Conservation (phyloP, 2,329 filamentous ascomycete genomes). For the Elsinoe necatrix region DNA sequence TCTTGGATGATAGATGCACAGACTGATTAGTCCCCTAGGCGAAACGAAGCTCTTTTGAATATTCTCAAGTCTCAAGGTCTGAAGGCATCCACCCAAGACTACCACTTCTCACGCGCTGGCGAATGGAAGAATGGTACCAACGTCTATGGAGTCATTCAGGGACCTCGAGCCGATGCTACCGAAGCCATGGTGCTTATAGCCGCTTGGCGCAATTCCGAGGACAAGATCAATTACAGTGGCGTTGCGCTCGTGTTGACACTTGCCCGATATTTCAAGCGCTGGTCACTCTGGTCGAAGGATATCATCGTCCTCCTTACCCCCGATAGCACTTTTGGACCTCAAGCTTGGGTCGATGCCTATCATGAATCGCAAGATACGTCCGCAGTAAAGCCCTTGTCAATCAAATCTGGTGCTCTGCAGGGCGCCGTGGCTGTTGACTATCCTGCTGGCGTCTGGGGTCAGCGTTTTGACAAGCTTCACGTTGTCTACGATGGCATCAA, state of each 20-base stretch:
- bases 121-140: slow-evolving; percentile 73
- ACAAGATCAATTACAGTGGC: slow-evolving; percentile 73
- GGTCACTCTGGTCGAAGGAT: slow-evolving; percentile 98
- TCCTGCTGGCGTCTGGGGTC: slow-evolving; percentile 57
- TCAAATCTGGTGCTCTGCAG: slow-evolving; percentile 90
- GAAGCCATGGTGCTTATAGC: slow-evolving; percentile 92
- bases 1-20: slow-evolving; percentile 16
- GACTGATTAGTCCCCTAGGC: slow-evolving; percentile 22
- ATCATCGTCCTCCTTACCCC: slow-evolving; percentile 86
- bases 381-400: slow-evolving; percentile 63
- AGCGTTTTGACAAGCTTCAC: slow-evolving; percentile 78
- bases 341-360: slow-evolving; percentile 97
- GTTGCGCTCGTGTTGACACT: slow-evolving; percentile 79
- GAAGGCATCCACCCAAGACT: slow-evolving; percentile 82
- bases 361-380: slow-evolving; percentile 74
- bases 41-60: slow-evolving; percentile 61
- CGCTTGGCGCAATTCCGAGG: slow-evolving; percentile 75
- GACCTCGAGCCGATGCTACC: slow-evolving; percentile 88
- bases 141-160: slow-evolving; percentile 85
- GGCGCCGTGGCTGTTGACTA: slow-evolving; percentile 92
- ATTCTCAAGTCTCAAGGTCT: slow-evolving; percentile 72
- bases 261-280: slow-evolving; percentile 90
- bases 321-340: slow-evolving; percentile 81
- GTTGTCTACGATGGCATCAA: slow-evolving; percentile 94
- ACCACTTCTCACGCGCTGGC: slow-evolving; percentile 73